A percentile compares a stretch with the other conserved stretches of the same genome.
Conservation (phyloP, 805 yeast genomes). For the Groenewaldozyma tartarivorans region DNA sequence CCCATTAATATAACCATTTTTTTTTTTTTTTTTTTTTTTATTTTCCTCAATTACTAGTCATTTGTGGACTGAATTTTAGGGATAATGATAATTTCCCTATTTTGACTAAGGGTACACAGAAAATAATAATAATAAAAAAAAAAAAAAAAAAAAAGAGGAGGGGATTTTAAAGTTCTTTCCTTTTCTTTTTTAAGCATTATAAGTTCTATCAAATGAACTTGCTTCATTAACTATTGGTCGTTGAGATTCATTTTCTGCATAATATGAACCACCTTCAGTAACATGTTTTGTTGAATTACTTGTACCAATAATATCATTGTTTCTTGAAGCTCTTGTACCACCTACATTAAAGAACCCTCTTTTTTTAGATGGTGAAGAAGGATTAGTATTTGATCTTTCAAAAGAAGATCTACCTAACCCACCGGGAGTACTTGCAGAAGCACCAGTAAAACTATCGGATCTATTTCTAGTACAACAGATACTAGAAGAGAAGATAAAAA, state of each 20-base stretch:
- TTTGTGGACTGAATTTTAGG: too few species aligned
- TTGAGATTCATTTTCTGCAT: conserved; percentile 8
- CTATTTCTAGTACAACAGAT: conserved; percentile 21
- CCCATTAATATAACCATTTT: too few species aligned
- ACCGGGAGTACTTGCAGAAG: background rate
- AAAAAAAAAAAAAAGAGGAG: too few species aligned
- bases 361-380: background rate
- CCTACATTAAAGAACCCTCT: conserved; percentile 10
- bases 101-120: too few species aligned
- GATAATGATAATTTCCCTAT: too few species aligned
- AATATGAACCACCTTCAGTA: conserved; percentile 2
- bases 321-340: background rate
- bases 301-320: background rate
- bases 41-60: too few species aligned
- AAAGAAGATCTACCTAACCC: conserved; percentile 3
- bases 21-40: too few species aligned
- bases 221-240: conserved; percentile 6
- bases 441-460: conserved; percentile 2
- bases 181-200: background rate
- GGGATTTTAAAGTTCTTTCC: too few species aligned
- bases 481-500: conserved; percentile 17
- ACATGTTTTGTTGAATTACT: conserved; percentile 1
- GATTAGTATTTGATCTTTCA: background rate
- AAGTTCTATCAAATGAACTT: conserved; percentile 3
- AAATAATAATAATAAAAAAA: too few species aligned